phyloP scores from a whole-genome alignment of 148 eudicot species.

The Cornus suecica region DNA sequence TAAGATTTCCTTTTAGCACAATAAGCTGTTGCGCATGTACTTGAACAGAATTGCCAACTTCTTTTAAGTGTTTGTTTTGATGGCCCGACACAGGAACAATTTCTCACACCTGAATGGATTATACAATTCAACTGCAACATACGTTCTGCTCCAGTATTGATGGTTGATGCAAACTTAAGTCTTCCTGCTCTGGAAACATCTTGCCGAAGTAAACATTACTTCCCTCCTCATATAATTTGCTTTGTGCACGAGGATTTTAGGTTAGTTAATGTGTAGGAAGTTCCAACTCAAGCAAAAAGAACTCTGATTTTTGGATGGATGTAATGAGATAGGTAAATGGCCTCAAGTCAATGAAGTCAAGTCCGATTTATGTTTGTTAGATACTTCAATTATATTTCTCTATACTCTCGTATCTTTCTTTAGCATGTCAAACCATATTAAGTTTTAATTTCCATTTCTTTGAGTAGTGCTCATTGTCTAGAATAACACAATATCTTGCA shows the following conservation, averaged over 20 bases:
- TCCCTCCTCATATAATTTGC: neutral
- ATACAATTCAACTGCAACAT: conserved; percentile 41
- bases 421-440: neutral
- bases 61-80: conserved; percentile 13
- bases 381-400: neutral
- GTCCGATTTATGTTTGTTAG: neutral
- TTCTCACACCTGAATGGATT: conserved; percentile 79
- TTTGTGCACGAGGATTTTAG: neutral
- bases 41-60: neutral
- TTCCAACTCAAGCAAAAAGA: neutral
- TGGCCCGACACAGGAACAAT: conserved; percentile 53
- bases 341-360: too few relatives aligned
- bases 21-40: neutral
- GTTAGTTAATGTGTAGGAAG: neutral
- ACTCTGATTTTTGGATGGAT: neutral
- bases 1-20: conserved; percentile 29
- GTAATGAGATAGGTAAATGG: neutral
- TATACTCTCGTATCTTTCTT: neutral
- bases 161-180: conserved; percentile 95
- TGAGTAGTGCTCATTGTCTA: neutral
- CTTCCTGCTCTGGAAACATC: conserved; percentile 55
- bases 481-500: too few relatives aligned
- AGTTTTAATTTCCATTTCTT: neutral
- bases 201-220: conserved; percentile 51
- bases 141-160: conserved; percentile 59